Conservation (phyloP, 1,284 basidiomycete genomes). For the Schizopora paradoxa region DNA sequence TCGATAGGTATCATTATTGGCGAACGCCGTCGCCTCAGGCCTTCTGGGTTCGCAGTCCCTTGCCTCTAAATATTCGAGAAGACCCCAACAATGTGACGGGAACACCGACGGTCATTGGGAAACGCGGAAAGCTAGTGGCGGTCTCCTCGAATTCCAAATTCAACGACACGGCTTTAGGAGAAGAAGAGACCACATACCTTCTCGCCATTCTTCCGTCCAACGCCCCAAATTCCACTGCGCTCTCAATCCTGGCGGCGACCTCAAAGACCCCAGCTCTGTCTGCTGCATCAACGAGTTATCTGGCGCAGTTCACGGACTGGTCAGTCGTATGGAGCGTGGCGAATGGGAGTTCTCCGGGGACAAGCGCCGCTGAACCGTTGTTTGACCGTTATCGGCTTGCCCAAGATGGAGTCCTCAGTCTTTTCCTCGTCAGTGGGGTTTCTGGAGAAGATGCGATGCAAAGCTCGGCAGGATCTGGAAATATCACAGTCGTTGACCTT, state of each 20-base stretch:
- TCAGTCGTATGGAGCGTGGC: slow-evolving; percentile 31
- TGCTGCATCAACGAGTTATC: too few species aligned
- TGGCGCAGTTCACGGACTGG: slow-evolving; percentile 36
- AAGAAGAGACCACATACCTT: too few species aligned
- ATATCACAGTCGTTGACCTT: too few species aligned
- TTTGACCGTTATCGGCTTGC: slow-evolving; percentile 34
- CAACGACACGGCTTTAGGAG: too few species aligned
- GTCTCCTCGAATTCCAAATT: slow-evolving; percentile 20
- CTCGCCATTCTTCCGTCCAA: slow-evolving; percentile 37
- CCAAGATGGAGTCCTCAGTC: slow-evolving; percentile 32
- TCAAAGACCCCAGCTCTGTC: too few species aligned
- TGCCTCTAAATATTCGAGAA: too few species aligned
- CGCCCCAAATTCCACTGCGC: slow-evolving; percentile 31
- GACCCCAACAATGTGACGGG: slow-evolving; percentile 36
- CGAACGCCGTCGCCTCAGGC: slow-evolving; percentile 30
- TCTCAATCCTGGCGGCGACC: slow-evolving; percentile 33
- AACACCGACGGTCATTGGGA: slow-evolving; percentile 38
- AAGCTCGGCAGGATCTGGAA: too few species aligned
- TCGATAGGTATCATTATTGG: slow-evolving; percentile 39
- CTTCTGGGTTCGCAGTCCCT: slow-evolving; percentile 35
- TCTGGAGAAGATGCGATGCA: too few species aligned
- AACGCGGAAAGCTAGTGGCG: slow-evolving; percentile 36
- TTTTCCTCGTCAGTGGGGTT: slow-evolving; percentile 35
- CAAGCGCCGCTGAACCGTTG: slow-evolving; percentile 34
- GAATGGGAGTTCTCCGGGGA: too few species aligned